Evolutionary conservation across 805 yeast species (phyloP), one percentile per base, ranked within the genome.

Genomic region (Lachancea lanzarotensis): DNA sequence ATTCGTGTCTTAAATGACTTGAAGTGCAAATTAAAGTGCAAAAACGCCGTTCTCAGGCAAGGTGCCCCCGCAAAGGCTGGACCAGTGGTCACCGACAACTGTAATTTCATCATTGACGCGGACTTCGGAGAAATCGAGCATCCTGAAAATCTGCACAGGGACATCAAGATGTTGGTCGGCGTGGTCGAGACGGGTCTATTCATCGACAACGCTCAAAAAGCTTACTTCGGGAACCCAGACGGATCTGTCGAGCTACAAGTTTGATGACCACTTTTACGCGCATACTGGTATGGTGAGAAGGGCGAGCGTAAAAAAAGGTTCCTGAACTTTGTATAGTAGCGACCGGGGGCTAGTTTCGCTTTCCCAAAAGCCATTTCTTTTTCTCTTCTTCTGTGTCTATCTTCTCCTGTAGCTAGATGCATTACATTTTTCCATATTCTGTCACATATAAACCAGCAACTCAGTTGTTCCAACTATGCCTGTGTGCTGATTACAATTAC

Each of bases 161-260:
- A 78, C 55, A 80, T 93, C 63, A 88, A 85, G 66, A 61, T 71
- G 42, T 68, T 91, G 56, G 85, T 88, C 19, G 98, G 98, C 38
- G 97, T 93, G 25, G 97, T 93, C 13, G 98, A 93, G 66, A 90
- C 96, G 9, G 98, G 98, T 1, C 70, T 93, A 49, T 93, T 93
- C 68, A 76, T 80, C 38, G 72, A 73, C 42, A 70, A 73, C 39
- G 91, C 95, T 22, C 69, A 70, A 40, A 84, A 77, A 62, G 93
- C 91, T 6, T 93, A 90, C 67, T 86, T 93, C 61, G 98, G 98
- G 38, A 88, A 87, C 61, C 73, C 79, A 35, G 79, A 79, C 59
- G 98, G 98, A 7, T 56, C 73, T 40, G 81, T 71, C 43, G 65
- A 63, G 47, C 58, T 67, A 15, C 39, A 29, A 34, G 45, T 37